Evolutionary conservation across 257 asterid genomes (phyloP), one percentile per base, ranked within the genome.

Genomic region (Solanum chaucha): DNA sequence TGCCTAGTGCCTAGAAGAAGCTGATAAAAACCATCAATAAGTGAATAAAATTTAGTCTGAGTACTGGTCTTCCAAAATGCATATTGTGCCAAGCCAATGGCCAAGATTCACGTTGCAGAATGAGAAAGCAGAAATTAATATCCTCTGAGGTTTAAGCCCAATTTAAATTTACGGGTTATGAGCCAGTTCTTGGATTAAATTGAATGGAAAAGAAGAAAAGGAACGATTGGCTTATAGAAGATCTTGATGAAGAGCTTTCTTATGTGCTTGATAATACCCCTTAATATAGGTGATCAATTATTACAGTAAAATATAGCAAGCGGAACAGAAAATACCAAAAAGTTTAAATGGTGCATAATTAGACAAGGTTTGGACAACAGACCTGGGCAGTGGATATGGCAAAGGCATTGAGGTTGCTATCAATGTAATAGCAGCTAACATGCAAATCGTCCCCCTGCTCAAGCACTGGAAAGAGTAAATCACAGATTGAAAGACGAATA

Each of bases 311-410:
- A 36, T 41, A 5, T 24, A 64, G 59, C 36, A 26, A 41, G 15
- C 22, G 74, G 34, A 64, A 84, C 58, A 84, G 61, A 84, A 26
- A 22, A 26, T 22, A 59, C 36, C 64, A 10, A 28, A 82, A 55
- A 10, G 36, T 12, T 44, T 80, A 44, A 24, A 78, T 26, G 65
- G 64, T 44, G 24, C 65, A 78, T 78, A 10, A 26, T 73, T 36
- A 36, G 82, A 73, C 51, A 73, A 73, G 51, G 75, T 84, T 65
- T 84, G 26, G 75, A 3, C 28, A 74, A 32, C 90, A 80, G 24
- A 94, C 98, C 98, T 95, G 98, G 88, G 98, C 98, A 87, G 96
- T 85, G 59, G 97, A 94, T 89, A 95, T 95, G 83, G 97, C 97
- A 86, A 84, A 94, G 14, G 97, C 95, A 82, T 93, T 94, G 87